phyloP scores from a whole-genome alignment of 768 basidiomycete species.

The Lactarius tabidus region DNA sequence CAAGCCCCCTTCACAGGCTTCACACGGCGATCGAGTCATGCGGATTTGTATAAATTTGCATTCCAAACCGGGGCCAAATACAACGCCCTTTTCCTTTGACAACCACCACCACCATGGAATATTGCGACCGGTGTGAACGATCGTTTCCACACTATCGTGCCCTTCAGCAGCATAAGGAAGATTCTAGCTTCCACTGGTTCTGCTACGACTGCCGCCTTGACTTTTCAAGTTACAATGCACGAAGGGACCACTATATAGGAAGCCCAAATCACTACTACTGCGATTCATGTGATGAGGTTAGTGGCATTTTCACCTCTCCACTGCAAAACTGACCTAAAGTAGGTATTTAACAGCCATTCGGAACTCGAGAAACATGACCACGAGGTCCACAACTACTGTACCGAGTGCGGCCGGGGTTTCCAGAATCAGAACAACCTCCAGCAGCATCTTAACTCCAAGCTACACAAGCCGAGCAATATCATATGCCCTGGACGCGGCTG shows the following conservation, averaged over 20 bases:
- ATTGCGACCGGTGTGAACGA: background rate
- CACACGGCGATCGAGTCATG: no score
- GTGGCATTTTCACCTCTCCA: background rate
- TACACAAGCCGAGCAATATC: slow-evolving; percentile 41
- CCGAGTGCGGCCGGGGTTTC: slow-evolving; percentile 44
- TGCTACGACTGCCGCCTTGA: slow-evolving; percentile 46
- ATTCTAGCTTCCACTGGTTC: slow-evolving; percentile 37
- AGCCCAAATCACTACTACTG: background rate
- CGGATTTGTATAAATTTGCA: no score
- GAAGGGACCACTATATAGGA: background rate
- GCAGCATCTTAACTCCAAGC: slow-evolving; percentile 51
- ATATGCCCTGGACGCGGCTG: slow-evolving; percentile 44
- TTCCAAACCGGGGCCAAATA: no score
- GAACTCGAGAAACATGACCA: slow-evolving; percentile 15
- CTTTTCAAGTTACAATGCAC: slow-evolving; percentile 31
- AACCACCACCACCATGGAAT: background rate
- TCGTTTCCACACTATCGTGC: slow-evolving; percentile 26
- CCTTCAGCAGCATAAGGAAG: slow-evolving; percentile 28
- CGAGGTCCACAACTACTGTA: slow-evolving; percentile 40
- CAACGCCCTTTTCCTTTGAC: no score
- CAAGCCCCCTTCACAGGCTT: no score
- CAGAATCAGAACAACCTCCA: slow-evolving; percentile 37
- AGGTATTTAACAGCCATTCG: background rate
- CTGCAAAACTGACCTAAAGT: no score
- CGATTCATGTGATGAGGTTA: background rate